Base-by-base conservation (phyloP, 2,329 filamentous ascomycete genomes). In the Dactylellina cionopaga region DNA sequence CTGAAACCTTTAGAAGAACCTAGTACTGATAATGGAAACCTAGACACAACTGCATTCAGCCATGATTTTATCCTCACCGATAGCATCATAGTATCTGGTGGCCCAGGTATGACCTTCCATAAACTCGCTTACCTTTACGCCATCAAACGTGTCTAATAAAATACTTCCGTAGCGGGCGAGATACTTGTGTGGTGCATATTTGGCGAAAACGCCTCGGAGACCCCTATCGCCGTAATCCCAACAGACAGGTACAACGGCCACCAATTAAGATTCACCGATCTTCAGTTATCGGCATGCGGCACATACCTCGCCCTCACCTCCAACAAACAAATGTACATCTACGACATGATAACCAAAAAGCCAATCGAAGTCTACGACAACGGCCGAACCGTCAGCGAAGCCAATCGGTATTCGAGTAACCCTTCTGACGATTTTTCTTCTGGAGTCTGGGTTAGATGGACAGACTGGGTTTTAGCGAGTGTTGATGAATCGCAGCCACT, bases 51-150 rank as follows among this genome's bases (percentile, higher is more conserved):
- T 4, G 76, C 76, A 1, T 76, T 78, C 51, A 75, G 76, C 17
- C 76, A 77, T 39, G 75, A 77, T 46, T 78, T 78, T 47, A 74
- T 78, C 19, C 55, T 78, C 17, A 78, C 77, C 5, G 77, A 78
- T 35, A 78, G 74, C 9, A 55, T 75, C 27, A 75, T 77, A 35
- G 74, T 78, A 17, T 78, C 76, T 22, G 77, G 77, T 15, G 76
- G 76, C 35, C 74, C 76, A 46, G 77, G 77, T 41, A 75, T 69
- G 39, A 10, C 5, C 3, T 25, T 47, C 27, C 25, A 24, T 10
- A 29, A 39, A 24, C 44, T 75, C 9, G 64, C 74, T n/a, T 74
- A 58, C 63, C 17, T 13, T n/a, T 9, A n/a, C 9, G 19, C 10
- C n/a, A 17, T 15, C 35, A 59, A 72, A n/a, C n/a, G n/a, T 31